phyloP scores from a whole-genome alignment of 2,329 filamentous ascomycete species.

The Talaromyces verruculosus region DNA sequence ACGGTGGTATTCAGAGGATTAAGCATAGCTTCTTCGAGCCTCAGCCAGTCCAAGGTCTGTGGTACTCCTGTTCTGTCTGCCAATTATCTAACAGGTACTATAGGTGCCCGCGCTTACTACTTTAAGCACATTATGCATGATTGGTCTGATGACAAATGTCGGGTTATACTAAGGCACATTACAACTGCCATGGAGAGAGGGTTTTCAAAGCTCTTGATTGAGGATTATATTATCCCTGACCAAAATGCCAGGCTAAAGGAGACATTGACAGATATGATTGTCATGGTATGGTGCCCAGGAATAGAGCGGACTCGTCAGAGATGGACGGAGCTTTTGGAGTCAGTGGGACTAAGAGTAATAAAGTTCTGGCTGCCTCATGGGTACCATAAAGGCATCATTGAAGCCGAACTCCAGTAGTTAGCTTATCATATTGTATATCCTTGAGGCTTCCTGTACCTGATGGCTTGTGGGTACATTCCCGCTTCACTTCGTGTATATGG shows the following conservation, averaged over 20 bases:
- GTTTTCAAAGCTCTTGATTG: constrained; percentile 42
- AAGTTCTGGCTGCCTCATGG: constrained; percentile 25
- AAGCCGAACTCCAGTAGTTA: constrained; percentile 4
- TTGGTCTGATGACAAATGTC: constrained; percentile 25
- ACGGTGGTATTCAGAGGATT: not conserved
- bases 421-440: not conserved
- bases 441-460: not conserved
- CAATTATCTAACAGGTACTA: not conserved
- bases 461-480: not conserved
- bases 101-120: constrained; percentile 25
- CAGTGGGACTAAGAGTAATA: constrained; percentile 29
- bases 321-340: constrained; percentile 15
- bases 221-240: constrained; percentile 46
- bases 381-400: constrained; percentile 10
- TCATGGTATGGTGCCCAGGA: constrained; percentile 12
- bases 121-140: constrained; percentile 30
- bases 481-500: not conserved
- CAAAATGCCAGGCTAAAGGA: constrained; percentile 28
- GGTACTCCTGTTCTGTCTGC: not conserved
- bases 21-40: constrained; percentile 12
- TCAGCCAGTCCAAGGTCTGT: constrained; percentile 11
- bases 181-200: constrained; percentile 35
- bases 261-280: constrained; percentile 30
- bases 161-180: constrained; percentile 28
- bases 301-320: constrained; percentile 11